Evolutionary conservation across 306 rosid genomes (phyloP), one percentile per base, ranked within the genome.

Genomic region (Macrotyloma uniflorum): DNA sequence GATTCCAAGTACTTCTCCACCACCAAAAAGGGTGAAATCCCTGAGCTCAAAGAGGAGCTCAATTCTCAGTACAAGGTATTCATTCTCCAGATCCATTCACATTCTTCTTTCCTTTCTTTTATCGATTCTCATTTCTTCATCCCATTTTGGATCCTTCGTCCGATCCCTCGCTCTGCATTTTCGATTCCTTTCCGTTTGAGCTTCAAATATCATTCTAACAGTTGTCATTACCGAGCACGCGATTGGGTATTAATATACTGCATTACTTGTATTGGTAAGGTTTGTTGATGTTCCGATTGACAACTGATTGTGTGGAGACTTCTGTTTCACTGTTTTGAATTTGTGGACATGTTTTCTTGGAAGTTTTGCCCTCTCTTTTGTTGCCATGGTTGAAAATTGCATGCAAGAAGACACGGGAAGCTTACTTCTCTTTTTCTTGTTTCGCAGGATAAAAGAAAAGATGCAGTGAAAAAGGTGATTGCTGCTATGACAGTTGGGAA

Each of bases 401-500:
- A 2, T 70, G 20, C 58, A 18, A 47, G 73, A 72, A 79, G 50
- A 40, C n/a, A 22, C 61, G 83, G 24, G 80, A 75, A 18, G 19
- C 64, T 67, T 33, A 26, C 40, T 53, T 33, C 5, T 72, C 1
- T 70, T n/a, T 76, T 47, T 28, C 45, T 32, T 83, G 77, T 76
- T 73, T 61, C 74, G 64, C 78, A 96, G 99, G 99, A 96, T 83
- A 96, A 93, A 86, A 91, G 99, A 82, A 96, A 96, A 84, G 99
- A 96, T 93, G 99, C 99, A 9, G 99, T 96, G 1, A 96, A 96
- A 88, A 96, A 96, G 86, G 99, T 96, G 71, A 96, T 96, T 72
- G 99, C 99, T 28, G 99, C 99, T 18, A 96, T 96, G 99, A 96
- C 99, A 49, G 99, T 96, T 33, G 99, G 98, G 85, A 96, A 96